Evolutionary conservation across 805 yeast species (phyloP).

Genomic region (Groenewaldozyma salmanticensis): DNA sequence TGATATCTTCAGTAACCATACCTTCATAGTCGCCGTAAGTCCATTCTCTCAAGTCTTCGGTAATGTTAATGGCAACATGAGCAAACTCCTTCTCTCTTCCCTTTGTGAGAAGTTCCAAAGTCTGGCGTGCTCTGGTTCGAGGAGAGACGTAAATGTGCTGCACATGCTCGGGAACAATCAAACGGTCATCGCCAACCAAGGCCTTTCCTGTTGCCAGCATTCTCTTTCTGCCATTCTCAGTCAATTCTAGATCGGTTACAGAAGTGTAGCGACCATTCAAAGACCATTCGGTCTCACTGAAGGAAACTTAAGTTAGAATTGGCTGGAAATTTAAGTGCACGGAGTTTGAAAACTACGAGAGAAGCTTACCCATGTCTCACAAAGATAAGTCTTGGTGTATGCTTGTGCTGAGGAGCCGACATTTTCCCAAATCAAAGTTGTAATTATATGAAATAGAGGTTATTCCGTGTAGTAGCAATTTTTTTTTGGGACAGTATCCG

Average conservation of each 20-base stretch:
- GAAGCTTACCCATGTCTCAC: constrained; percentile 30
- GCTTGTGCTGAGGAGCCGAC: too few species aligned
- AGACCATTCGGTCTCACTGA: constrained; percentile 87
- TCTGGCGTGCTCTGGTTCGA: constrained; percentile 65
- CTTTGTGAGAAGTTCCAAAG: constrained; percentile 51
- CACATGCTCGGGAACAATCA: constrained; percentile 55
- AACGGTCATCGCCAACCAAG: constrained; percentile 48
- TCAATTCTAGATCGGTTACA: constrained; percentile 68
- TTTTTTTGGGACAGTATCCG: too few species aligned
- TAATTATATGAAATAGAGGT: too few species aligned
- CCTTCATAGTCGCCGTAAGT: constrained; percentile 97
- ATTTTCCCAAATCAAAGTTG: too few species aligned
- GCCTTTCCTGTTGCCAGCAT: constrained; percentile 65
- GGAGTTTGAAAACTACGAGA: not conserved
- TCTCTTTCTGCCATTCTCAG: constrained; percentile 67
- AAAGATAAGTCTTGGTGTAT: constrained; percentile 30
- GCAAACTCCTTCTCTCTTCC: constrained; percentile 29
- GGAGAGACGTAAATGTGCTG: constrained; percentile 72
- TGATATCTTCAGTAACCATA: constrained; percentile 54
- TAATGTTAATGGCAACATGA: constrained; percentile 22
- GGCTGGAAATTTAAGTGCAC: not conserved
- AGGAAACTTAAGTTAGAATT: not conserved
- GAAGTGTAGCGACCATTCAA: constrained; percentile 89
- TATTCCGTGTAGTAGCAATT: too few species aligned
- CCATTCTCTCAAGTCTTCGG: constrained; percentile 81